These are phyloP conservation scores for Chaetomium sp. DNA, from an alignment of 2,329 filamentous ascomycete genomes.

Conservation along the genomic window DNA sequence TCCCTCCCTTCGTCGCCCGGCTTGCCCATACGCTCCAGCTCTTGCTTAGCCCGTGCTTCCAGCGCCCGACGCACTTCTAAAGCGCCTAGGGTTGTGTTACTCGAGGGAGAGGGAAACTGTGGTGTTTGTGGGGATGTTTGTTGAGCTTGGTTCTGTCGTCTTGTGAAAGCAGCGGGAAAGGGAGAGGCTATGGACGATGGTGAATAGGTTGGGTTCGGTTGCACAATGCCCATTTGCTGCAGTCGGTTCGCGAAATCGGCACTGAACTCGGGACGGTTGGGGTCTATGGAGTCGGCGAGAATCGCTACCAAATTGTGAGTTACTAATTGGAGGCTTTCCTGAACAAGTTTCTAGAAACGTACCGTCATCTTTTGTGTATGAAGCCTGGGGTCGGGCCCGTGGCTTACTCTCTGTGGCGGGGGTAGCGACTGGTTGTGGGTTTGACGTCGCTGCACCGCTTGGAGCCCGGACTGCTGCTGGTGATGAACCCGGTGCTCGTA, in stretches of 20 bases:
- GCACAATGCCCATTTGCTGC: slow-evolving; percentile 47
- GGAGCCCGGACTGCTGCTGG: slow-evolving; percentile 9
- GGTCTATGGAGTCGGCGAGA: slow-evolving; percentile 34
- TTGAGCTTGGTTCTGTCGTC: neutral
- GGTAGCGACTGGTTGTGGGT: slow-evolving; percentile 1
- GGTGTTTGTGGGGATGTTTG: slow-evolving; percentile 5
- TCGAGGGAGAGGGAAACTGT: slow-evolving; percentile 14
- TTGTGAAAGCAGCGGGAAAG: slow-evolving; percentile 7
- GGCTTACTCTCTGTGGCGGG: neutral
- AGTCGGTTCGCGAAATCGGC: slow-evolving; percentile 46
- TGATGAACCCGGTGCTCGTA: slow-evolving; percentile 22
- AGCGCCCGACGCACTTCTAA: slow-evolving; percentile 43
- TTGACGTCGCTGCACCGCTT: slow-evolving; percentile 2
- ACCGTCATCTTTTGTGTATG: slow-evolving; percentile 24
- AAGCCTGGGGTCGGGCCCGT: slow-evolving; percentile 14
- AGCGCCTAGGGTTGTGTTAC: slow-evolving; percentile 39
- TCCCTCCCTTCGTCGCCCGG: slow-evolving; percentile 33
- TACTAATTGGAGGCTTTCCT: neutral
- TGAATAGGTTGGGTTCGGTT: slow-evolving; percentile 49
- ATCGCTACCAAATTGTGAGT: slow-evolving; percentile 29
- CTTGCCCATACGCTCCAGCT: slow-evolving; percentile 37
- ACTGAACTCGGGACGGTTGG: slow-evolving; percentile 33
- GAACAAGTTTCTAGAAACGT: neutral
- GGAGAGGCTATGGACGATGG: slow-evolving; percentile 40
- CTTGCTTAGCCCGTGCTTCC: slow-evolving; percentile 38